These are phyloP conservation scores for Biscogniauxia marginata DNA, from an alignment of 2,329 filamentous ascomycete genomes.

Conservation along the genomic window DNA sequence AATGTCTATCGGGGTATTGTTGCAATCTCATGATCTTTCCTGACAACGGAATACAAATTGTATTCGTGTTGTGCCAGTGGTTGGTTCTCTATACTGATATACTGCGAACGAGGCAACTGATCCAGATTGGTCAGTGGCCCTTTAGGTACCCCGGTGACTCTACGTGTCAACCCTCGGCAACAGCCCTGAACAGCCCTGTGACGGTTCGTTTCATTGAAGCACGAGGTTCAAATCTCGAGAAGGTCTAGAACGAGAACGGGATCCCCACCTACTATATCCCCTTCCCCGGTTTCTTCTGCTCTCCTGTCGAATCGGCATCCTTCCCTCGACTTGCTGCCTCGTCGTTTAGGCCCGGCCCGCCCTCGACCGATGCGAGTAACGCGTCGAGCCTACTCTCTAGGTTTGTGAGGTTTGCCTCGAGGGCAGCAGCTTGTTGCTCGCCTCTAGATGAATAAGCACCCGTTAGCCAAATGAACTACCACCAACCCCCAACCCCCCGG, in stretches of 20 bases:
- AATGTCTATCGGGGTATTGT: neutral
- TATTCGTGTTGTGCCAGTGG: neutral
- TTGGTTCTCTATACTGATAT: neutral
- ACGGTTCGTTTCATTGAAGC: neutral
- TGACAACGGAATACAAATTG: neutral
- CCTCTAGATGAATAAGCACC: slow-evolving; percentile 23
- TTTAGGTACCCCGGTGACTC: neutral
- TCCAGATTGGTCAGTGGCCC: neutral
- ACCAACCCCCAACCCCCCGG: too few species aligned
- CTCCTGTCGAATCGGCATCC: neutral
- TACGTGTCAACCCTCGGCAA: neutral
- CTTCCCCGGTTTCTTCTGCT: slow-evolving; percentile 3
- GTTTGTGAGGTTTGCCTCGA: slow-evolving; percentile 32
- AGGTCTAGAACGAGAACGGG: neutral
- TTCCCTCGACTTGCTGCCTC: slow-evolving; percentile 1
- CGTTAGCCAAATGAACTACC: neutral
- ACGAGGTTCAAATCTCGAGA: neutral
- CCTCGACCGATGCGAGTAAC: slow-evolving; percentile 32
- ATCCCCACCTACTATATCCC: slow-evolving; percentile 6
- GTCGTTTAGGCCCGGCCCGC: slow-evolving; percentile 1
- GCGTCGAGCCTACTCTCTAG: slow-evolving; percentile 34
- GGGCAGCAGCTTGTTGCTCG: slow-evolving; percentile 32
- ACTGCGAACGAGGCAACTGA: neutral
- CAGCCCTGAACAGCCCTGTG: neutral
- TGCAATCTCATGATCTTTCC: neutral